A percentile compares a stretch with the other conserved stretches of the same genome.
Conservation (phyloP, 2,329 filamentous ascomycete species). For the Pyricularia sp. region DNA sequence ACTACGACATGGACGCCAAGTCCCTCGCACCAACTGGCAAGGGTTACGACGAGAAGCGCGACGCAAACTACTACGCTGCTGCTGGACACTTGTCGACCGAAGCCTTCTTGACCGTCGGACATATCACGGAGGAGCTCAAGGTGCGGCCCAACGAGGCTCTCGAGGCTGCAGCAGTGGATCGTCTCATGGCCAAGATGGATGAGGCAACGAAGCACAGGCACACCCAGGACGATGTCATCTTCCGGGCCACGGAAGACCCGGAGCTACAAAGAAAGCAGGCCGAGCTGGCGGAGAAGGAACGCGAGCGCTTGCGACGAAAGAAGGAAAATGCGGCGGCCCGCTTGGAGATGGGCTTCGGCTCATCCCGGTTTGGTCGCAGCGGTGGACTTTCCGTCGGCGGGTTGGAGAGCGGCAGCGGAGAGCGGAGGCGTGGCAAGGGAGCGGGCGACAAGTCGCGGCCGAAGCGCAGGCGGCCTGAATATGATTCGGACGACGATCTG, state of each 20-base stretch:
- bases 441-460: slow-evolving; percentile 34
- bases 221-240: slow-evolving; percentile 52
- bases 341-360: slow-evolving; percentile 32
- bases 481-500: slow-evolving; percentile 69
- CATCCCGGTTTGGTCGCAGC: slow-evolving; percentile 21
- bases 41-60: slow-evolving; percentile 56
- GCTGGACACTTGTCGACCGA: slow-evolving; percentile 61
- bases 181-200: slow-evolving; percentile 58
- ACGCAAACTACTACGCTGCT: slow-evolving; percentile 68
- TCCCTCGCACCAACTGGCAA: slow-evolving; percentile 54
- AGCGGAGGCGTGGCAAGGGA: slow-evolving; percentile 41
- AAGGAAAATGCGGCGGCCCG: slow-evolving; percentile 59
- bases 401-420: slow-evolving; percentile 53
- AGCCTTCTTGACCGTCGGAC: slow-evolving; percentile 63
- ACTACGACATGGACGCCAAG: slow-evolving; percentile 68
- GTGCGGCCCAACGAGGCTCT: slow-evolving; percentile 58
- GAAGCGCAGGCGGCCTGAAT: slow-evolving; percentile 51
- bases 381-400: slow-evolving; percentile 57
- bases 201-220: slow-evolving; percentile 48
- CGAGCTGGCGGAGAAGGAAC: slow-evolving; percentile 66
- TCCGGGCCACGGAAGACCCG: slow-evolving; percentile 63
- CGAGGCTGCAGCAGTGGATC: slow-evolving; percentile 62
- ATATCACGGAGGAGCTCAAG: slow-evolving; percentile 64
- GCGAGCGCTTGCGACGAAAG: slow-evolving; percentile 54
- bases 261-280: slow-evolving; percentile 67